Evolutionary conservation across 371 early-diverging fungal genomes (phyloP).

Genomic region (Rhizopus arrhizus): DNA sequence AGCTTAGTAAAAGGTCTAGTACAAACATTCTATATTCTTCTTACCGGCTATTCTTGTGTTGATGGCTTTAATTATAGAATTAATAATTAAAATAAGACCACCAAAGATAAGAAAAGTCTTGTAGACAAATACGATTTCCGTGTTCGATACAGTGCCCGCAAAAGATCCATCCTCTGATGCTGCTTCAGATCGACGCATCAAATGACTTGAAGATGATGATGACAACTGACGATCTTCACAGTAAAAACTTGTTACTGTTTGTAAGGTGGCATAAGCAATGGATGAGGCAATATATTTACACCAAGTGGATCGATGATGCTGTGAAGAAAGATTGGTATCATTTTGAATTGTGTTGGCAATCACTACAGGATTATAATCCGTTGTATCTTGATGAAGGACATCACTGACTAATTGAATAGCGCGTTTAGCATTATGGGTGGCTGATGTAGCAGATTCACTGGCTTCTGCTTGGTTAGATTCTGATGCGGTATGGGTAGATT

Average conservation of each 20-base stretch:
- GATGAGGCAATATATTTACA: constrained; percentile 12
- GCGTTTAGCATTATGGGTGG: constrained; percentile 10
- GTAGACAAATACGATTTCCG: constrained; percentile 47
- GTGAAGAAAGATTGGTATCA: neutral
- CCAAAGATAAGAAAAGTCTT: constrained; percentile 53
- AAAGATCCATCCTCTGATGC: constrained; percentile 21
- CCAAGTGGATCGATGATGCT: constrained; percentile 3
- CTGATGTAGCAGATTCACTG: neutral
- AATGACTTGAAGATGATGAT: constrained; percentile 2
- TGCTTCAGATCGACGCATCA: constrained; percentile 21
- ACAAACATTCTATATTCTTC: no score
- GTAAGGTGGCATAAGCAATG: neutral
- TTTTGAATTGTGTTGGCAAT: constrained; percentile 4
- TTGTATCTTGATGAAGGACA: neutral
- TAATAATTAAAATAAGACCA: constrained; percentile 46
- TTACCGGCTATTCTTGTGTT: constrained; percentile 49
- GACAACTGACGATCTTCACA: constrained; percentile 3
- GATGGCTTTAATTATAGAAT: constrained; percentile 51
- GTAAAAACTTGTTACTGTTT: constrained; percentile 1
- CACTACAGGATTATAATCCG: constrained; percentile 11
- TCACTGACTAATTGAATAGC: constrained; percentile 10
- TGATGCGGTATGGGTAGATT: neutral
- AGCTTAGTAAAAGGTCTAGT: no score
- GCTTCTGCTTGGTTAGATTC: neutral
- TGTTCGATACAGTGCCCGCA: constrained; percentile 10